phyloP scores from a whole-genome alignment of 768 basidiomycete genomes.

The Phylloporus scabripes region DNA sequence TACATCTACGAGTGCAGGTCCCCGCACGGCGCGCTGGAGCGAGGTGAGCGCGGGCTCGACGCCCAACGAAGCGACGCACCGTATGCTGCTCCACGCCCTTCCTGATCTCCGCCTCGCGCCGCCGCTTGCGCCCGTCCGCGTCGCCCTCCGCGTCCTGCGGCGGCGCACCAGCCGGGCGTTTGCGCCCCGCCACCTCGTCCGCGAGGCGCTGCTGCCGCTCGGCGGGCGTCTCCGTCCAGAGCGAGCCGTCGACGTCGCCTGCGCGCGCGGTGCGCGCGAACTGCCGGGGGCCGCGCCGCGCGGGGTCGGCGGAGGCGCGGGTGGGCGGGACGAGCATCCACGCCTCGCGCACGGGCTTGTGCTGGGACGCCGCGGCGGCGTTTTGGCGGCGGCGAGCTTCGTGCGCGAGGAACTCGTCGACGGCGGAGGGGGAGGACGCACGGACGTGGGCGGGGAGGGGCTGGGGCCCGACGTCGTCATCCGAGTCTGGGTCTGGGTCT shows the following conservation, averaged over 20 bases:
- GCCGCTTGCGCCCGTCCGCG: slow-evolving; percentile 36
- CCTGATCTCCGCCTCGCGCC: slow-evolving; percentile 63
- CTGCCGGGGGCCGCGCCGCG: slow-evolving; percentile 73
- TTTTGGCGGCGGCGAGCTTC: slow-evolving; percentile 74
- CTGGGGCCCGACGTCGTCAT: slow-evolving; percentile 83
- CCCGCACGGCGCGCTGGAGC: slow-evolving; percentile 43
- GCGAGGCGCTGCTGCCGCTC: slow-evolving; percentile 88
- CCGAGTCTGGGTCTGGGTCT: slow-evolving; percentile 50
- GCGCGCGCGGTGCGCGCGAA: slow-evolving; percentile 54
- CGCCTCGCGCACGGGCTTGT: slow-evolving; percentile 78
- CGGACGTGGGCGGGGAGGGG: slow-evolving; percentile 50
- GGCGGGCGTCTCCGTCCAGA: slow-evolving; percentile 98
- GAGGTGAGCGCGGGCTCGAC: neutral
- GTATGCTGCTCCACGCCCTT: slow-evolving; percentile 76
- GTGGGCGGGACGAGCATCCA: slow-evolving; percentile 98
- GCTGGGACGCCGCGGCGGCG: slow-evolving; percentile 74
- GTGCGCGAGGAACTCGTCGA: slow-evolving; percentile 76
- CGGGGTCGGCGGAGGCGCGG: slow-evolving; percentile 49
- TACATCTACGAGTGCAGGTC: slow-evolving; percentile 49
- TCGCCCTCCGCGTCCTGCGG: slow-evolving; percentile 45
- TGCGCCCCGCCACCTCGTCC: slow-evolving; percentile 92
- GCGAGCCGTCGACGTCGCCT: slow-evolving; percentile 46
- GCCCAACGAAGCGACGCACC: slow-evolving; percentile 35
- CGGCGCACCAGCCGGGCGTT: slow-evolving; percentile 66
- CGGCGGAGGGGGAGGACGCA: slow-evolving; percentile 49